These are phyloP conservation scores for Kurtzmaniella cleridarum DNA, from an alignment of 805 yeast genomes.

Conservation along the genomic window DNA sequence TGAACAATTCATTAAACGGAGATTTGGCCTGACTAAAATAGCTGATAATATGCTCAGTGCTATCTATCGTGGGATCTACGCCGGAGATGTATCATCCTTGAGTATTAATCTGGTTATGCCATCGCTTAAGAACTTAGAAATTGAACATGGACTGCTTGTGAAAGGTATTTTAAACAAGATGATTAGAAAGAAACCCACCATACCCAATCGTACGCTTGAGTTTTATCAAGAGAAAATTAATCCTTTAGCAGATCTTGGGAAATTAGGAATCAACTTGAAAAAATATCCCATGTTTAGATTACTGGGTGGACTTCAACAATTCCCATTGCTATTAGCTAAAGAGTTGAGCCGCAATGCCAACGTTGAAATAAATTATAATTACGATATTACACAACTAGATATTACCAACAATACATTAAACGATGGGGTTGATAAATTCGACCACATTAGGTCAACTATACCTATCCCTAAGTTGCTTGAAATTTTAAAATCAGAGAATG, in stretches of 20 bases:
- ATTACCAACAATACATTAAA: constrained; percentile 6
- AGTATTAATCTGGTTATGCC: constrained; percentile 63
- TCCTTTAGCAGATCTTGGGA: constrained; percentile 33
- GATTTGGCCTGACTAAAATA: constrained; percentile 55
- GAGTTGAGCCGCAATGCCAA: constrained; percentile 35
- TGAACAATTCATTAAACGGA: constrained; percentile 56
- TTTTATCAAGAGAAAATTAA: constrained; percentile 37
- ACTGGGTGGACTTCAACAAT: constrained; percentile 48
- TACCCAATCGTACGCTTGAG: background rate
- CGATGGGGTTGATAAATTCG: constrained; percentile 23
- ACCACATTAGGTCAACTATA: constrained; percentile 59
- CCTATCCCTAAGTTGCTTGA: constrained; percentile 37
- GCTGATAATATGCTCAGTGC: constrained; percentile 69
- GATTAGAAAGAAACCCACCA: constrained; percentile 2
- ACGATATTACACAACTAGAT: constrained; percentile 17
- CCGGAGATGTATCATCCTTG: constrained; percentile 54
- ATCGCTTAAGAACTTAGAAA: constrained; percentile 51
- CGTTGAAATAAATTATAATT: constrained; percentile 31
- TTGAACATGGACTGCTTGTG: constrained; percentile 52
- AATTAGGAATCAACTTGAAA: constrained; percentile 35
- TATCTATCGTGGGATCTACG: constrained; percentile 82
- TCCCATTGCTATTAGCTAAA: constrained; percentile 41
- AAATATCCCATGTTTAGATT: constrained; percentile 60
- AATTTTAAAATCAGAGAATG: constrained; percentile 15
- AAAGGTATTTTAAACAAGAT: constrained; percentile 37